phyloP scores from a whole-genome alignment of 1,284 basidiomycete species.

The Rhodofomes roseus region DNA sequence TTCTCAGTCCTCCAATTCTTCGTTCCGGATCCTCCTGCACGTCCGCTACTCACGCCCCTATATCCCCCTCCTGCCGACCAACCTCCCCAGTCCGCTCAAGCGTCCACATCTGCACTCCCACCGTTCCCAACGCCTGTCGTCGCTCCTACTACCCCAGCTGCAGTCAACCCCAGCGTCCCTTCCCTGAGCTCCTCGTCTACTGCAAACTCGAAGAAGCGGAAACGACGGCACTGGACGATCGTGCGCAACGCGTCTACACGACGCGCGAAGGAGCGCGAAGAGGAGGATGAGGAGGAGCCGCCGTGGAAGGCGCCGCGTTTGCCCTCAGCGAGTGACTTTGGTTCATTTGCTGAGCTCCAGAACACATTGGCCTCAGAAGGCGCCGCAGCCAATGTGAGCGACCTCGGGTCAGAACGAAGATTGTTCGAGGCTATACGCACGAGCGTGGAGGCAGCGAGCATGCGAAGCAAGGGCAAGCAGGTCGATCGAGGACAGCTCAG shows the following conservation, averaged over 20 bases:
- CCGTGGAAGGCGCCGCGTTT: conserved; percentile 49
- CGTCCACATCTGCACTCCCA: background rate
- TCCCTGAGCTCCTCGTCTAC: background rate
- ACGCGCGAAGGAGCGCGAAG: conserved; percentile 43
- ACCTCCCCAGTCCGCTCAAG: conserved; percentile 9
- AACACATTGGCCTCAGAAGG: conserved; percentile 46
- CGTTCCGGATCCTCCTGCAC: conserved; percentile 50
- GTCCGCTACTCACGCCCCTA: conserved; percentile 55
- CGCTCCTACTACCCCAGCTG: conserved; percentile 18
- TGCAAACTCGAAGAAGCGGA: conserved; percentile 12
- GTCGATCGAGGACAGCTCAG: conserved; percentile 6
- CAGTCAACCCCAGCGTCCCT: conserved; percentile 6
- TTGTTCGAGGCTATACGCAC: conserved; percentile 29
- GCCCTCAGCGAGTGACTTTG: conserved; percentile 54
- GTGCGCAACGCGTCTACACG: conserved; percentile 36
- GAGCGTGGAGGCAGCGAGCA: conserved; percentile 18
- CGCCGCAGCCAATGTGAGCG: conserved; percentile 28
- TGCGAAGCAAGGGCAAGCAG: conserved; percentile 2
- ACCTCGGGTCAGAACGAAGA: conserved; percentile 32
- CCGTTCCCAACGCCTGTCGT: conserved; percentile 29
- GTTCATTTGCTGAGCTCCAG: conserved; percentile 50
- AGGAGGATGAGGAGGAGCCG: conserved; percentile 36
- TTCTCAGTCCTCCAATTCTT: conserved; percentile 63
- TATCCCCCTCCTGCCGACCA: conserved; percentile 37
- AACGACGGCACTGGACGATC: conserved; percentile 40